Evolutionary conservation across 75 land plant species (phyloP), one percentile per base, ranked within the genome.

Genomic region (Larix kaempferi): DNA sequence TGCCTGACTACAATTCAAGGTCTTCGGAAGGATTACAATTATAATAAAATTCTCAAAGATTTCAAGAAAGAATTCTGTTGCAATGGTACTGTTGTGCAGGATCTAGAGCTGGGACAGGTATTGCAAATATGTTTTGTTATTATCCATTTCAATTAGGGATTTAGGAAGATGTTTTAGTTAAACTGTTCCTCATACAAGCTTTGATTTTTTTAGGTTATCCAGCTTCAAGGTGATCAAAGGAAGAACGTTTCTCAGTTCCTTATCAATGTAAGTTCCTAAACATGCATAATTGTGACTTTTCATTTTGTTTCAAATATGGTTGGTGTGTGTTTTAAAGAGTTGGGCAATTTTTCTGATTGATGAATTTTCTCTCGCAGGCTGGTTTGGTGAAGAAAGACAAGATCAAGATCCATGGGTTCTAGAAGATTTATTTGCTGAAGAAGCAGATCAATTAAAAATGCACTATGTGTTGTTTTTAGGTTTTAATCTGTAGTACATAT

Each of bases 71-170:
- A 93, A 76, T 91, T 94, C 59, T 91, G 94, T 78, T 91, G 96
- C 88, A 93, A 93, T 83, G 96, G 96, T 66, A 89, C 90, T 59
- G 96, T 93, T 33, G 94, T 93, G 76, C 85, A 93, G 78, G 96
- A 93, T 74, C 91, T 88, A 13, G 96, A 91, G 81, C 80, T 93
- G 78, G 96, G 96, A 64, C 88, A 91, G 88, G 91, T 89, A 49
- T 49, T 49, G 54, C 54, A 49, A 11, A 49, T 29, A 29, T 8
- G 54, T 44, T 8, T 6, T 49, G 1, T 0, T 49, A 49, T 49
- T 2, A 49, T 49, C 21, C 10, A 33, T 25, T 72, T 21, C 33
- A 35, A 72, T 72, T 72, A 14, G 21, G 26, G 54, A 49, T 49
- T 49, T 49, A 8, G 54, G 54, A 49, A 49, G 54, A 49, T 49